Conservation (phyloP, 768 basidiomycete genomes). For the Tricholoma terreum region DNA sequence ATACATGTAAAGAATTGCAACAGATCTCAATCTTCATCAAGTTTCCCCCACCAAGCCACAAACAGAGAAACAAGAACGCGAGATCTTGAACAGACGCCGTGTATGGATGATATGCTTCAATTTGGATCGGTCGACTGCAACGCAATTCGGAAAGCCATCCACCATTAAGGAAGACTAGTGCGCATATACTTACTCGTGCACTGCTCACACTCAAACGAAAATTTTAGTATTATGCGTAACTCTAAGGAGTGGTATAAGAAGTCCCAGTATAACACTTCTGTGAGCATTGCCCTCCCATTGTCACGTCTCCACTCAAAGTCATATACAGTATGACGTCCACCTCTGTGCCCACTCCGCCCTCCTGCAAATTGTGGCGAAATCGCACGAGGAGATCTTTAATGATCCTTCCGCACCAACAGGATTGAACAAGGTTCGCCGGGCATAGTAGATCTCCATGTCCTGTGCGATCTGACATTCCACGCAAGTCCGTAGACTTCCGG, state of each 20-base stretch:
- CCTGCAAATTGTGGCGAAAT: conserved; percentile 65
- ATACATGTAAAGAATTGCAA: conserved; percentile 60
- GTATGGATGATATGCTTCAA: conserved; percentile 92
- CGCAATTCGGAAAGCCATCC: conserved; percentile 86
- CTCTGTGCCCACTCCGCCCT: conserved; percentile 71
- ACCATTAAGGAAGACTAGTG: conserved; percentile 85
- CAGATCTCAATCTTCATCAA: conserved; percentile 83
- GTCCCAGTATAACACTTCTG: conserved; percentile 58
- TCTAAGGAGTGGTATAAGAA: conserved; percentile 74
- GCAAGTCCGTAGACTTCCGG: conserved; percentile 67
- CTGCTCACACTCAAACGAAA: background rate
- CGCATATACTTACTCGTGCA: conserved; percentile 19
- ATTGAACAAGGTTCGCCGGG: conserved; percentile 57
- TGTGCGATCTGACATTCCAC: conserved; percentile 7
- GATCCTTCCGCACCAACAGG: conserved; percentile 66
- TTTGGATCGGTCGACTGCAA: conserved; percentile 82
- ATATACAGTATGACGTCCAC: conserved; percentile 64
- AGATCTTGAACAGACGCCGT: conserved; percentile 80
- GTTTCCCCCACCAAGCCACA: conserved; percentile 57
- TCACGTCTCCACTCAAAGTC: conserved; percentile 1
- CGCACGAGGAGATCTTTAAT: conserved; percentile 77
- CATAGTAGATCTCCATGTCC: background rate
- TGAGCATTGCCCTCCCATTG: conserved; percentile 22
- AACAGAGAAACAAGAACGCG: conserved; percentile 74
- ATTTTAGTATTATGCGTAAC: conserved; percentile 59